These are phyloP conservation scores for Punica granatum DNA, from an alignment of 345 rosid species.

Conservation along the genomic window DNA sequence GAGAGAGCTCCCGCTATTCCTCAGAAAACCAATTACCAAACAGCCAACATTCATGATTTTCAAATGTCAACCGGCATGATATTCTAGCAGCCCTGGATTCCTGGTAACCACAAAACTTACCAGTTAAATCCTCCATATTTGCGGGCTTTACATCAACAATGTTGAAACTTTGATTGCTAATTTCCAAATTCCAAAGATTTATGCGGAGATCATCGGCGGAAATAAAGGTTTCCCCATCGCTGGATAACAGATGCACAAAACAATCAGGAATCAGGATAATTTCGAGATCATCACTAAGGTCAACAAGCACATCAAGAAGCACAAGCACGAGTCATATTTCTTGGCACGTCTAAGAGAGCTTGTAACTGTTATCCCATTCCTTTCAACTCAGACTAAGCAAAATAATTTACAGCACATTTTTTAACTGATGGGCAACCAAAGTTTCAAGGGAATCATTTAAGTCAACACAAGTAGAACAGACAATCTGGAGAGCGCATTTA, in stretches of 20 bases:
- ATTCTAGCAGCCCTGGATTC: not conserved
- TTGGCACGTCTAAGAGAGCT: not conserved
- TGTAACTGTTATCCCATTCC: not conserved
- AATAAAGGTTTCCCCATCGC: conserved; percentile 94
- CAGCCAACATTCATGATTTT: not conserved
- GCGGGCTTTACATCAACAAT: conserved; percentile 97
- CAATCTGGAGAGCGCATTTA: not conserved
- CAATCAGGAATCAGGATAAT: not conserved
- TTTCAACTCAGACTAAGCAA: not conserved
- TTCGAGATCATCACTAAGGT: not conserved
- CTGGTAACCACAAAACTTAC: conserved; percentile 28
- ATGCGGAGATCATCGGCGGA: conserved; percentile 97
- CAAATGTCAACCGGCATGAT: not conserved
- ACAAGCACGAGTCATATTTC: not conserved
- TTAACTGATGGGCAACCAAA: not conserved
- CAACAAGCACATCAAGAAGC: not conserved
- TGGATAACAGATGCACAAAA: conserved; percentile 13
- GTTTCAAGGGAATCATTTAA: not conserved
- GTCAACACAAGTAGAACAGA: not conserved
- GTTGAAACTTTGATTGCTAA: conserved; percentile 91
- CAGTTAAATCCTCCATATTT: conserved; percentile 97
- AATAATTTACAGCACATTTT: not conserved
- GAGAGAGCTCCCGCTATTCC: no score
- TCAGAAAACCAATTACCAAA: no score
- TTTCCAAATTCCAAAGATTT: conserved; percentile 98